These are phyloP conservation scores for Pseudopyricularia cyperi DNA, from an alignment of 2,329 filamentous ascomycete genomes.

Conservation along the genomic window DNA sequence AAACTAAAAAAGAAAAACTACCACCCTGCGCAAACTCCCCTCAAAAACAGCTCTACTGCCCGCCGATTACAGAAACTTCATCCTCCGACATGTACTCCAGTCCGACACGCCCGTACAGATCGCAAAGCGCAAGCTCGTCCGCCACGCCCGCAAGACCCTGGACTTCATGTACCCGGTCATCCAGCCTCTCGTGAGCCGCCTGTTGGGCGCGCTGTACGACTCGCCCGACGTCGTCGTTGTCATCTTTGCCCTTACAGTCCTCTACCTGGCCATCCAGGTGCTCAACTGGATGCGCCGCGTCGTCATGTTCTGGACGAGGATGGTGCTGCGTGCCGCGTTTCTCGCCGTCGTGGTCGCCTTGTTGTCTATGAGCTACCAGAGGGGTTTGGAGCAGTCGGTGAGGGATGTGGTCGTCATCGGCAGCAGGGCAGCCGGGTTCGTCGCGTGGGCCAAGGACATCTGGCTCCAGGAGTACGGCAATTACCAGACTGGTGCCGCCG, in stretches of 20 bases:
- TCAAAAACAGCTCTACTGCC: slow-evolving; percentile 18
- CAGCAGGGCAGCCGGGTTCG: slow-evolving; percentile 30
- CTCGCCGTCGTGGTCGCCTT: slow-evolving; percentile 47
- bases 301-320: slow-evolving; percentile 63
- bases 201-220: slow-evolving; percentile 20
- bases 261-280: slow-evolving; percentile 50
- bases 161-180: slow-evolving; percentile 25
- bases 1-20: too few relatives aligned
- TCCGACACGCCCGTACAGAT: slow-evolving; percentile 30
- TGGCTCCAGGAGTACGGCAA: slow-evolving; percentile 45
- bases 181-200: slow-evolving; percentile 27
- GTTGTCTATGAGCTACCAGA: slow-evolving; percentile 45
- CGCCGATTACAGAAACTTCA: slow-evolving; percentile 27
- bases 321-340: slow-evolving; percentile 49
- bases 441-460: slow-evolving; percentile 34
- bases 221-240: slow-evolving; percentile 29
- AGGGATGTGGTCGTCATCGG: slow-evolving; percentile 39
- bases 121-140: slow-evolving; percentile 19
- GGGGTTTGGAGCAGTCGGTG: slow-evolving; percentile 52
- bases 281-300: slow-evolving; percentile 58
- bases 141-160: slow-evolving; percentile 15
- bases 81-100: slow-evolving; percentile 34
- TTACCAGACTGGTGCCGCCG: slow-evolving; percentile 37
- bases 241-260: slow-evolving; percentile 35
- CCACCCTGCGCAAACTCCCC: too few relatives aligned